These are phyloP conservation scores for Trichoderma sp. DNA, from an alignment of 2,329 filamentous ascomycete species.

Conservation along the genomic window DNA sequence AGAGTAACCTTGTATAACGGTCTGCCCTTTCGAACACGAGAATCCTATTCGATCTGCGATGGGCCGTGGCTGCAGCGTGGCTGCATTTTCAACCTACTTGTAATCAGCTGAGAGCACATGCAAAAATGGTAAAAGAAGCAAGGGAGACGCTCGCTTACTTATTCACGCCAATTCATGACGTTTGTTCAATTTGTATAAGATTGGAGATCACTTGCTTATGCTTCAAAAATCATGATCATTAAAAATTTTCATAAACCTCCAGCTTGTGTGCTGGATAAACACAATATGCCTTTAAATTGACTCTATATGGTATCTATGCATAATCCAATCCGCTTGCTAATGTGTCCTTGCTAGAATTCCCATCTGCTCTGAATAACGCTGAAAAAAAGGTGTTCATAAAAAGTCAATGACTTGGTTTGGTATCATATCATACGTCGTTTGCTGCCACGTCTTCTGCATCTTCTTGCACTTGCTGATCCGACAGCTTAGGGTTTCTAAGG, in stretches of 20 bases:
- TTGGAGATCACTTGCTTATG: background rate
- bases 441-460: slow-evolving; percentile 18
- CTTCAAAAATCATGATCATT: background rate
- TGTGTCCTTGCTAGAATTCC: background rate
- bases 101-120: background rate
- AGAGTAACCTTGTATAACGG: background rate
- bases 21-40: background rate
- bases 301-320: slow-evolving; percentile 14
- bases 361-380: background rate
- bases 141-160: background rate
- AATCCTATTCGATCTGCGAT: background rate
- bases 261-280: background rate
- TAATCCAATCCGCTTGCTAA: background rate
- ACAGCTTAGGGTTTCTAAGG: slow-evolving; percentile 44
- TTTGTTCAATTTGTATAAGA: background rate
- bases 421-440: slow-evolving; percentile 11
- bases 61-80: background rate
- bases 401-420: background rate
- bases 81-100: background rate
- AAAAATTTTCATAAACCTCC: background rate
- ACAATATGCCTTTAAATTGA: background rate
- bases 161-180: background rate
- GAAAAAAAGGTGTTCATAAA: background rate
- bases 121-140: background rate
- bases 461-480: slow-evolving; percentile 33